Conservation (phyloP, 495 filamentous ascomycete species). For the Aspergillus incahuasiensis region DNA sequence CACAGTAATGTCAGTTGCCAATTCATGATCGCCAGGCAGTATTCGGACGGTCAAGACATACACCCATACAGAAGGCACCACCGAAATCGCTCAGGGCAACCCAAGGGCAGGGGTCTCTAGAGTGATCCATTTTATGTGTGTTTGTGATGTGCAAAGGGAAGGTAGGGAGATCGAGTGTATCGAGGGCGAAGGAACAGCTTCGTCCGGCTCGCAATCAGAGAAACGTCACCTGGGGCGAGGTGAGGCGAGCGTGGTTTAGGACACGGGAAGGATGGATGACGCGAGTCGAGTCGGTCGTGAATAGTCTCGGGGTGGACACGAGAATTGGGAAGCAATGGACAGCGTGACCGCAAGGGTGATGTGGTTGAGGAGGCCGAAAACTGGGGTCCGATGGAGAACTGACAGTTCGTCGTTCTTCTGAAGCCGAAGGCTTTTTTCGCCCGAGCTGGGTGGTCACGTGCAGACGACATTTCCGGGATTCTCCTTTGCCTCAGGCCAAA, state of each 20-base stretch:
- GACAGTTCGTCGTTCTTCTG: conserved; percentile 5
- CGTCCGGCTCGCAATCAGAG: conserved; percentile 8
- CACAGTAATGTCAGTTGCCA: conserved; percentile 12
- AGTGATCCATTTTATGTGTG: conserved; percentile 73
- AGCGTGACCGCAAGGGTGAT: conserved; percentile 2
- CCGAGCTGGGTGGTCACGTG: conserved; percentile 5
- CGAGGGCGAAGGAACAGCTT: conserved; percentile 9
- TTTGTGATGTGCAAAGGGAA: not conserved
- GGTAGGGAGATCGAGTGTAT: conserved; percentile 3
- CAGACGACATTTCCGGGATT: not conserved
- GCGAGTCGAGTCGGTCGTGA: not conserved
- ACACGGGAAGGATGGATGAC: not conserved
- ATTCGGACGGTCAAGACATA: conserved; percentile 43
- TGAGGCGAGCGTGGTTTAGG: not conserved
- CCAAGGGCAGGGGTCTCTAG: conserved; percentile 93
- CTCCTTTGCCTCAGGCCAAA: conserved; percentile 6
- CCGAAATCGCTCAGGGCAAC: conserved; percentile 95
- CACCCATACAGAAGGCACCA: conserved; percentile 95
- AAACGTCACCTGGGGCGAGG: conserved; percentile 3
- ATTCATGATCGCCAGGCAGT: not conserved
- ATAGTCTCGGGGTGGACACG: not conserved
- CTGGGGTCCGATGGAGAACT: conserved; percentile 8
- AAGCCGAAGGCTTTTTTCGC: conserved; percentile 14
- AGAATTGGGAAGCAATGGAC: not conserved
- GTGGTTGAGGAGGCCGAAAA: not conserved